phyloP scores from a whole-genome alignment of 345 rosid species.

The Moricandia moricandioides region DNA sequence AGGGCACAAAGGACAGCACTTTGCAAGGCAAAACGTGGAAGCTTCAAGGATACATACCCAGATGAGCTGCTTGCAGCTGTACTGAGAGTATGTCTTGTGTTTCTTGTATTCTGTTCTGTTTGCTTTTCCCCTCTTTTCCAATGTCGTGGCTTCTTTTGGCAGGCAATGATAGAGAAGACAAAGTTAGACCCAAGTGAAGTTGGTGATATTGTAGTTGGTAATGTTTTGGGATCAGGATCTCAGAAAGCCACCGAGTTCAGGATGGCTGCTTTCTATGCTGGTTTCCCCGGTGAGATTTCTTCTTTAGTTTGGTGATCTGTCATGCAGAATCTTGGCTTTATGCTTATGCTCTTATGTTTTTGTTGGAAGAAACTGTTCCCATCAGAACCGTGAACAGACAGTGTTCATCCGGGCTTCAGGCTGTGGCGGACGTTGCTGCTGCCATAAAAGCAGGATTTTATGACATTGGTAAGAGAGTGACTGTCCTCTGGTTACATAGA shows the following conservation, averaged over 20 bases:
- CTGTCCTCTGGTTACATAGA: not conserved
- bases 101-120: slow-evolving; percentile 1
- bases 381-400: slow-evolving; percentile 89
- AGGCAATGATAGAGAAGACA: slow-evolving; percentile 87
- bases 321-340: not conserved
- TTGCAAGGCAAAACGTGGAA: slow-evolving; percentile 83
- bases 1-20: slow-evolving; percentile 82
- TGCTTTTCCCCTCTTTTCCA: not conserved
- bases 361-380: slow-evolving; percentile 71
- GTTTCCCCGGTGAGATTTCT: slow-evolving; percentile 67
- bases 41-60: slow-evolving; percentile 86
- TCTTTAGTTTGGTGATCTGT: not conserved
- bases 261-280: slow-evolving; percentile 98
- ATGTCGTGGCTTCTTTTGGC: not conserved
- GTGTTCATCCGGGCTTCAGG: slow-evolving; percentile 97
- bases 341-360: slow-evolving; percentile 7
- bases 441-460: slow-evolving; percentile 95
- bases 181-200: slow-evolving; percentile 81
- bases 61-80: slow-evolving; percentile 88
- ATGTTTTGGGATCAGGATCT: slow-evolving; percentile 86
- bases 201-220: slow-evolving; percentile 96
- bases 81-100: slow-evolving; percentile 48
- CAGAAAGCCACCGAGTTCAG: slow-evolving; percentile 92
- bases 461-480: slow-evolving; percentile 64
- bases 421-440: slow-evolving; percentile 98